These are phyloP conservation scores for Aeschynomene evenia DNA, from an alignment of 306 rosid genomes.

Conservation along the genomic window DNA sequence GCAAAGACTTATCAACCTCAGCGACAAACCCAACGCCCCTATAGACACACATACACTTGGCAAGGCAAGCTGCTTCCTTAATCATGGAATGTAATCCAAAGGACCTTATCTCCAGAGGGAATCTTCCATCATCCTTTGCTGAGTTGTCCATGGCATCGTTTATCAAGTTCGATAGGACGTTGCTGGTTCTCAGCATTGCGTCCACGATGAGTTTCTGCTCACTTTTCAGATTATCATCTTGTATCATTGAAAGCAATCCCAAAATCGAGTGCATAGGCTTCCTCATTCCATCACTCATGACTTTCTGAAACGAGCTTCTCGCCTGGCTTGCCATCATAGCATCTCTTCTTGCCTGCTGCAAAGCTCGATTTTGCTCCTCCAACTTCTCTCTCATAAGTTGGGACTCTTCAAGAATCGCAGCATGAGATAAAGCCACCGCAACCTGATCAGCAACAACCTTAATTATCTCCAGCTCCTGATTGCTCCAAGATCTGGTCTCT, in stretches of 20 bases:
- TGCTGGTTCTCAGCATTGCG: slow-evolving; percentile 88
- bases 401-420: slow-evolving; percentile 97
- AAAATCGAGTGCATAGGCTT: slow-evolving; percentile 97
- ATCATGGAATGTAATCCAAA: slow-evolving; percentile 78
- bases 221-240: slow-evolving; percentile 60
- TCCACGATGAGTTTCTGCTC: slow-evolving; percentile 82
- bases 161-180: slow-evolving; percentile 79
- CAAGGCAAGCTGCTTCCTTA: slow-evolving; percentile 94
- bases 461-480: slow-evolving; percentile 87
- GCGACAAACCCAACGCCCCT: slow-evolving; percentile 65
- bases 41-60: slow-evolving; percentile 82
- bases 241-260: slow-evolving; percentile 88
- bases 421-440: slow-evolving; percentile 98
- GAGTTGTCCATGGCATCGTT: slow-evolving; percentile 91
- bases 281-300: slow-evolving; percentile 98
- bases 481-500: slow-evolving; percentile 80
- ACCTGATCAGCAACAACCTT: slow-evolving; percentile 99
- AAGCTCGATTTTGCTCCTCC: slow-evolving; percentile 93
- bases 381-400: slow-evolving; percentile 95
- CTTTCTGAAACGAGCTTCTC: slow-evolving; percentile 83
- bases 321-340: slow-evolving; percentile 99
- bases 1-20: slow-evolving; percentile 83
- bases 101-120: slow-evolving; percentile 73
- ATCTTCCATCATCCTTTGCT: slow-evolving; percentile 72
- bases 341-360: slow-evolving; percentile 79